These are phyloP conservation scores for Ilyonectria destructans DNA, from an alignment of 2,329 filamentous ascomycete species.

Conservation along the genomic window DNA sequence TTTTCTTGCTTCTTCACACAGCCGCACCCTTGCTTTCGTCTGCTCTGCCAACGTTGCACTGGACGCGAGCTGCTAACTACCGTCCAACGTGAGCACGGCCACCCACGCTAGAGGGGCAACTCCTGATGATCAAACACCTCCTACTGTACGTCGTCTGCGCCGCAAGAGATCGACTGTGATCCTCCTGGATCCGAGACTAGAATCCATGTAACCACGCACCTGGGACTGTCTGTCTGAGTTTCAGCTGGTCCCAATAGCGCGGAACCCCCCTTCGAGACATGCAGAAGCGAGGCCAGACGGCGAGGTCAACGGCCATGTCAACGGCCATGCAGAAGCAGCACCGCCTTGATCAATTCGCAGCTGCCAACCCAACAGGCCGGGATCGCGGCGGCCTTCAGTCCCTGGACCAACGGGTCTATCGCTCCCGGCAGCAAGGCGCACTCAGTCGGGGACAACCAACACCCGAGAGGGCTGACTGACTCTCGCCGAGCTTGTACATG, in stretches of 20 bases:
- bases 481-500: background rate
- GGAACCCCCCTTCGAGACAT: background rate
- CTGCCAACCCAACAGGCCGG: background rate
- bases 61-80: background rate
- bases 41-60: background rate
- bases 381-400: background rate
- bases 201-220: background rate
- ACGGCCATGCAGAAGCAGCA: background rate
- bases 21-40: background rate
- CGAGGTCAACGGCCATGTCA: background rate
- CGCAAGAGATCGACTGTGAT: background rate
- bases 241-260: background rate
- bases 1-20: background rate
- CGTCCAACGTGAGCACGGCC: background rate
- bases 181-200: background rate
- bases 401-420: background rate
- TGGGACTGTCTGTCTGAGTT: background rate
- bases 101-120: background rate
- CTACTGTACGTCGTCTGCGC: background rate
- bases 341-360: background rate
- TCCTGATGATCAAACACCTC: background rate
- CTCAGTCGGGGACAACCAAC: too few species aligned
- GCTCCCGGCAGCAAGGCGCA: background rate
- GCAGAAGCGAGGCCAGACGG: background rate
- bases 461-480: background rate